Percentiles rank a stretch among this genome's conserved stretches.
Evolutionary conservation across 345 rosid species (phyloP).

Genomic region (Kernera saxatilis): DNA sequence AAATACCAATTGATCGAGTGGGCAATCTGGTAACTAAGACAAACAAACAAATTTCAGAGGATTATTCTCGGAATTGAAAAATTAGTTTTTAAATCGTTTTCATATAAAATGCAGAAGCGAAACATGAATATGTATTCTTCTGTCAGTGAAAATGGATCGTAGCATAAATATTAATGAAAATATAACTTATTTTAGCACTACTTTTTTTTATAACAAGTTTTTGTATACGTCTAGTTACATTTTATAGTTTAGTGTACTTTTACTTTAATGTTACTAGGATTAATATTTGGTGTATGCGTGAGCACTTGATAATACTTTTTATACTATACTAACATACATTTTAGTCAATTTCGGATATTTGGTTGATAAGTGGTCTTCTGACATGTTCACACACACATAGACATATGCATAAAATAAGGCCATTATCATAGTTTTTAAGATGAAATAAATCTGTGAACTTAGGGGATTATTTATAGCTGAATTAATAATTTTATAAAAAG

Average conservation of each 20-base stretch:
- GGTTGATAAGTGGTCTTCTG: background rate
- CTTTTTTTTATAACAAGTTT: background rate
- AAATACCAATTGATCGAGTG: too few species aligned
- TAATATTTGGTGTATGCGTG: background rate
- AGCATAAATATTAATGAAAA: background rate
- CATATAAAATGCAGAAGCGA: background rate
- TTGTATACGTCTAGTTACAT: background rate
- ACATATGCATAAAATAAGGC: background rate
- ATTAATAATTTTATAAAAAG: slow-evolving; percentile 11
- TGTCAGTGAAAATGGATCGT: background rate
- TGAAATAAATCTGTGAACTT: slow-evolving; percentile 3
- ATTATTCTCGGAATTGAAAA: background rate
- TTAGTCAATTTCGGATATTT: background rate
- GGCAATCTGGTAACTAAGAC: background rate
- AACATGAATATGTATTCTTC: background rate
- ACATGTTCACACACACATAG: slow-evolving; percentile 3
- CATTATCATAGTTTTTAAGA: background rate
- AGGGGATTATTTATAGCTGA: background rate
- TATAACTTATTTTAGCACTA: background rate
- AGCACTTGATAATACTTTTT: background rate
- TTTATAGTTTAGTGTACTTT: background rate
- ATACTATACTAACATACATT: background rate
- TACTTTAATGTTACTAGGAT: background rate
- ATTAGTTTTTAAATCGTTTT: background rate
- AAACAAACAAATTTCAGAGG: background rate